Evolutionary conservation across 345 rosid genomes (phyloP), one percentile per base, ranked within the genome.

Genomic region (Raphanus sativus): DNA sequence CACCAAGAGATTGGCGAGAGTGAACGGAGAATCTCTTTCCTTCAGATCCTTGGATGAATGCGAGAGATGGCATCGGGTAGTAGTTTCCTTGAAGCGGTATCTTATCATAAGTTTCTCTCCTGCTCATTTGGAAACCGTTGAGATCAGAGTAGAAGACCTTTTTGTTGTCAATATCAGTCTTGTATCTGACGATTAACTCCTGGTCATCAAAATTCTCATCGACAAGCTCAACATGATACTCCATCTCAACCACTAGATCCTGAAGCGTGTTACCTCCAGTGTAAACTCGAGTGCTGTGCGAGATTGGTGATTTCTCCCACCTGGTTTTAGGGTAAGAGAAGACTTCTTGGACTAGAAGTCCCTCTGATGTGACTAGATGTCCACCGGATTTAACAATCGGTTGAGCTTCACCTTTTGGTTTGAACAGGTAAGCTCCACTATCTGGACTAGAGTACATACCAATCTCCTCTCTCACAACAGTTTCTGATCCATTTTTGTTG

Each of bases 41-140:
- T 16, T 86, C 81, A 28, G 94, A 85, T 78, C 98, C 98, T 81
- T 90, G 97, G 77, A 95, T 81, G 84, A 93, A 95, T 21, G 97
- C 93, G 0, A 93, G 92, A 33, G 98, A 85, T 29, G 99, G 98
- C 96, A 95, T 95, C 1, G 99, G 99, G 81, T 95, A 95, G 84
- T 91, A 93, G 81, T 93, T 95, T 71, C 99, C 99, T 84, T 93
- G 97, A 82, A 95, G 81, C 0, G 99, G 99, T 77, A 95, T 95
- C 92, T 95, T 95, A 78, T 88, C 85, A 72, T 93, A 95, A 58
- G 93, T 88, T 84, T 95, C 96, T 81, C 99, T 87, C 77, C 99
- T 85, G 78, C 97, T 91, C 99, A 91, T 89, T 86, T 93, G 99
- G 81, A 95, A 95, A 65, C 98, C 99, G 85, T 95, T 95, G 69